A percentile compares a stretch with the other conserved stretches of the same genome.
phyloP scores from a whole-genome alignment of 208 protist species.

The Leishmania lainsoni region DNA sequence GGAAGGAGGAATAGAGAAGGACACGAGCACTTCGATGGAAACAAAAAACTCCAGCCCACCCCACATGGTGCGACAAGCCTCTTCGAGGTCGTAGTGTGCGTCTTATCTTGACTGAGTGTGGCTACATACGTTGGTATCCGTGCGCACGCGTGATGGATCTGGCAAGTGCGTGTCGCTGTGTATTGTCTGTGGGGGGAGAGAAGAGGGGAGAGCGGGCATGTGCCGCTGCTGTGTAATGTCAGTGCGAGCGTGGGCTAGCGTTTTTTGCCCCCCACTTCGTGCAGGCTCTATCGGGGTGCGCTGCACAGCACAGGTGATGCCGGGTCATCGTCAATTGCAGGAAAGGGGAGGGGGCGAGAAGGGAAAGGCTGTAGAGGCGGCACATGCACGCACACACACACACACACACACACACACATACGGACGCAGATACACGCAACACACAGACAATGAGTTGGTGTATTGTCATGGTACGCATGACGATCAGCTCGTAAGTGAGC shows the following conservation, averaged over 20 bases:
- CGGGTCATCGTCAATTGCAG: neutral
- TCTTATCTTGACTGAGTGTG: neutral
- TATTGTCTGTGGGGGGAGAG: neutral
- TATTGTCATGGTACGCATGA: neutral
- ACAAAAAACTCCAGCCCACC: slow-evolving; percentile 75
- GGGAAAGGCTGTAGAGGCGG: neutral
- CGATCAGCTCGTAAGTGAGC: neutral
- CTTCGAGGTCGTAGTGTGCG: neutral
- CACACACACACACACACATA: neutral
- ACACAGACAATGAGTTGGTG: neutral
- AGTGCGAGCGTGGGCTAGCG: neutral
- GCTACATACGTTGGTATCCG: no score
- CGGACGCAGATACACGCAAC: neutral
- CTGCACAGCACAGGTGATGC: neutral
- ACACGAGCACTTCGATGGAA: slow-evolving; percentile 55
- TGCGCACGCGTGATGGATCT: neutral
- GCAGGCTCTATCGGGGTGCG: neutral
- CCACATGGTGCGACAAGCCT: slow-evolving; percentile 32
- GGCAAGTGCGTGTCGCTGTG: neutral
- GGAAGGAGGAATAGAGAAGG: slow-evolving; percentile 26
- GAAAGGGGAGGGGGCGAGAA: neutral
- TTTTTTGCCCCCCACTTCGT: neutral
- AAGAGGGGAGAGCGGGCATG: neutral
- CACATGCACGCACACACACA: neutral
- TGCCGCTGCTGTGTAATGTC: neutral